phyloP scores from a whole-genome alignment of 78 protist genomes.

The Monosiga brevicollis region DNA sequence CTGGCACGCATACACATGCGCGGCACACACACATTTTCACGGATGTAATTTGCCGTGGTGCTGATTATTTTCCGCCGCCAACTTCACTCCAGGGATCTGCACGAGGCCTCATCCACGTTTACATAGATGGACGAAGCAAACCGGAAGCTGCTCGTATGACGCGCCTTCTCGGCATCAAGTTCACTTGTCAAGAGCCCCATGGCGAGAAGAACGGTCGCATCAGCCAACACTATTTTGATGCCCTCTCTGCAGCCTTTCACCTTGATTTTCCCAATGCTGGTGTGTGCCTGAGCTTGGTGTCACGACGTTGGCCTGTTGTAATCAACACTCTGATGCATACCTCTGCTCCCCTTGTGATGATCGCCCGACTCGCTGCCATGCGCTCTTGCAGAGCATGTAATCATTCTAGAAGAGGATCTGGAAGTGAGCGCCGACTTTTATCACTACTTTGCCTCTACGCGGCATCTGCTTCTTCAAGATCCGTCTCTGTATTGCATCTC shows the following conservation, averaged over 20 bases:
- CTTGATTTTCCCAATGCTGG: too few relatives aligned
- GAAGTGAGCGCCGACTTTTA: conserved; percentile 71
- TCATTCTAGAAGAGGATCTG: conserved; percentile 62
- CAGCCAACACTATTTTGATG: conserved; percentile 34
- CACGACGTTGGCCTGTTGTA: too few relatives aligned
- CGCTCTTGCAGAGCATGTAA: conserved; percentile 2
- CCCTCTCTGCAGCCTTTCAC: conserved; percentile 23
- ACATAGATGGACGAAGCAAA: too few relatives aligned
- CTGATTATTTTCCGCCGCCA: background rate
- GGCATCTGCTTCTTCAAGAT: conserved; percentile 44
- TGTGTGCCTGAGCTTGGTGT: too few relatives aligned
- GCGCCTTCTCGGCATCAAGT: background rate
- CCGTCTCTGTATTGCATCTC: conserved; percentile 53
- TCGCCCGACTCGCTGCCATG: too few relatives aligned
- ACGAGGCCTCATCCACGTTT: background rate
- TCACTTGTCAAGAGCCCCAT: background rate
- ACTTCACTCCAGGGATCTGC: background rate
- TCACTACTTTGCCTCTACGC: conserved; percentile 42
- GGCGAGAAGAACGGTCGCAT: conserved; percentile 27
- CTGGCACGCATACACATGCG: too few relatives aligned
- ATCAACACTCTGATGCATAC: too few relatives aligned
- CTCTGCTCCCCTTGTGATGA: too few relatives aligned
- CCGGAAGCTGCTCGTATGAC: too few relatives aligned
- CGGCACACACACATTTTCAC: background rate
- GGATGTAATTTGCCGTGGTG: background rate